Base-by-base conservation (phyloP, 129 eudicot genomes). In the Mikania micrantha region DNA sequence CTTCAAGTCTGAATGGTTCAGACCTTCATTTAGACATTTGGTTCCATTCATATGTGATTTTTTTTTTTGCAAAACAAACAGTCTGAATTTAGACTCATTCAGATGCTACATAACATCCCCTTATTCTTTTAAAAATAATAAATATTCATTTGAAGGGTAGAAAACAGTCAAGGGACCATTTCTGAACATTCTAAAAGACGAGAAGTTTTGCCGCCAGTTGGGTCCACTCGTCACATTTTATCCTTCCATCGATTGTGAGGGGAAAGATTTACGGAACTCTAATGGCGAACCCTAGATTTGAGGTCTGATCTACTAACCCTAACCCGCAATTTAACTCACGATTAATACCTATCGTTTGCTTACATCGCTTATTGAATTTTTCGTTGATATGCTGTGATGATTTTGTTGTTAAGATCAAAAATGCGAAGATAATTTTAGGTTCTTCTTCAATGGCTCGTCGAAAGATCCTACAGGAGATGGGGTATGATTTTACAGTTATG, bases 381-480 rank as follows among this genome's bases (percentile, higher is more conserved):
- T 24, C 16, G 3, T 31, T 49, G 3, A 19, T 44, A n/a, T 75
- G 15, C 38, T 25, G 16, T 66, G 71, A 27, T 77, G 66, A 61
- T 69, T 72, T 16, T 71, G 61, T 49, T 75, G 32, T 40, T 20
- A 40, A 61, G 79, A 8, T 68, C 68, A 66, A 66, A 67, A 3
- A 67, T 44, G 74, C 74, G 9, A 82, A 92, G 96, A 76, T 93
- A 74, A 93, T 93, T 31, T 49, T 93, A 73, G 98, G 98, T 49
- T 93, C 98, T 24, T 80, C 96, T 20, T 93, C 98, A 24, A 75
- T 71, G 77, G 89, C 96, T 48, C 90, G 96, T 56, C 78, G 82
- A 21, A 21, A 84, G 35, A 88, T 93, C 60, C 79, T 93, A 25
- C 58, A 83, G 7, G 92, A 93, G 75, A 86, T 88, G 98, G 96